Conservation (phyloP, 306 rosid genomes). For the Trichosanthes truncata region DNA sequence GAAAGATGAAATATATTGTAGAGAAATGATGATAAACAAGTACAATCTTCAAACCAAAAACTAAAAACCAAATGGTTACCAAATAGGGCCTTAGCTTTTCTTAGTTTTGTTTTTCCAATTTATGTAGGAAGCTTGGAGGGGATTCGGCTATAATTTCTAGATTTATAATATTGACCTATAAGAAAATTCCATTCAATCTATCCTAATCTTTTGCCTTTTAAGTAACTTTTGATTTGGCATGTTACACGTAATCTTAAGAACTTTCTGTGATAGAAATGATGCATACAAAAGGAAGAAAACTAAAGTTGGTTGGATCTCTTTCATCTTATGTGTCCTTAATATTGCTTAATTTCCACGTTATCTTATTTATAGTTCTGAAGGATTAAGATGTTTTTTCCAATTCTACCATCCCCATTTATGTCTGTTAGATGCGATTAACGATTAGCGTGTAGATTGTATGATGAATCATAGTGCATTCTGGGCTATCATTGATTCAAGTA, state of each 20-base stretch:
- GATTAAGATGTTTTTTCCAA: neutral
- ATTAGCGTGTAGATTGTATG: neutral
- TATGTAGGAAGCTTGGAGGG: neutral
- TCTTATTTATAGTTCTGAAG: neutral
- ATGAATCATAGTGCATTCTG: neutral
- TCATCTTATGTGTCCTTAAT: neutral
- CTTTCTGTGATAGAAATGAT: neutral
- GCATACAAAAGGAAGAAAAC: neutral
- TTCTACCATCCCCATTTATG: neutral
- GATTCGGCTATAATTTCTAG: neutral
- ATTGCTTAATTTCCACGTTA: neutral
- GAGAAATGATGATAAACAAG: too few relatives aligned
- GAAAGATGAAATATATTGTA: too few relatives aligned
- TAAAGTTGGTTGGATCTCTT: neutral
- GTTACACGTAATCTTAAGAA: too few relatives aligned
- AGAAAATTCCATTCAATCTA: neutral
- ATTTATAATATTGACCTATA: neutral
- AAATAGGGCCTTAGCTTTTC: neutral
- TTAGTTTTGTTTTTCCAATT: neutral
- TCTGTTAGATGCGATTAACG: neutral
- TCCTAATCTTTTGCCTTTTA: neutral
- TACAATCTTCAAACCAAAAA: too few relatives aligned
- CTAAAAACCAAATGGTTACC: neutral
- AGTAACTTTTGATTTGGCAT: neutral
- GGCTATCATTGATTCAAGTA: neutral